These are phyloP conservation scores for Hypholoma fasciculare DNA, from an alignment of 768 basidiomycete genomes.

Conservation along the genomic window DNA sequence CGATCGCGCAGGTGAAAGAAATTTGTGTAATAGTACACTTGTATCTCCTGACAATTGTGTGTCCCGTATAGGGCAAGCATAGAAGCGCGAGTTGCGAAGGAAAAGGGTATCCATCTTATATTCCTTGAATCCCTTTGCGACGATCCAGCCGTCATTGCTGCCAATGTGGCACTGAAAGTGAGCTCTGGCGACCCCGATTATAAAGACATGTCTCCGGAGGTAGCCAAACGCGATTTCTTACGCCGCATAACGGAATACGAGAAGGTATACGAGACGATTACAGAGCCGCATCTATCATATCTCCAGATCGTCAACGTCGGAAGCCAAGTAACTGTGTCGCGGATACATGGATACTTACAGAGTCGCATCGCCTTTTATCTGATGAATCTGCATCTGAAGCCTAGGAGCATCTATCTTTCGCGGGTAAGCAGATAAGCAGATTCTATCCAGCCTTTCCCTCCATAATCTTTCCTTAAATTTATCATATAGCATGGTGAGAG, in stretches of 20 bases:
- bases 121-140: slow-evolving; percentile 96
- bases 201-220: slow-evolving; percentile 80
- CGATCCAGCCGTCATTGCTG: slow-evolving; percentile 91
- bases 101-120: slow-evolving; percentile 84
- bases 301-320: slow-evolving; percentile 94
- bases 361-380: slow-evolving; percentile 98
- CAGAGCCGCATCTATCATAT: slow-evolving; percentile 88
- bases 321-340: slow-evolving; percentile 78
- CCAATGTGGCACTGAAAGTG: slow-evolving; percentile 96
- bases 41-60: background rate
- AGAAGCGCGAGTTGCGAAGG: slow-evolving; percentile 77
- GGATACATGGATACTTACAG: slow-evolving; percentile 93
- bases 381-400: slow-evolving; percentile 97
- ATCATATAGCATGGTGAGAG: slow-evolving; percentile 89
- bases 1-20: slow-evolving; percentile 58
- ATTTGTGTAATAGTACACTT: background rate
- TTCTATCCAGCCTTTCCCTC: background rate
- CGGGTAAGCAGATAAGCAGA: slow-evolving; percentile 54
- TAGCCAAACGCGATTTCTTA: slow-evolving; percentile 88
- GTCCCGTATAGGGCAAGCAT: slow-evolving; percentile 67
- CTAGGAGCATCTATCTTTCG: slow-evolving; percentile 94
- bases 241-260: slow-evolving; percentile 93
- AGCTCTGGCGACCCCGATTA: slow-evolving; percentile 98
- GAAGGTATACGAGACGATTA: slow-evolving; percentile 92
- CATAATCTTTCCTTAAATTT: slow-evolving; percentile 1